Percentiles rank a stretch among this genome's conserved stretches.
Evolutionary conservation across 352 stramenopile genomes (phyloP).

Genomic region (Phytophthora constricta): DNA sequence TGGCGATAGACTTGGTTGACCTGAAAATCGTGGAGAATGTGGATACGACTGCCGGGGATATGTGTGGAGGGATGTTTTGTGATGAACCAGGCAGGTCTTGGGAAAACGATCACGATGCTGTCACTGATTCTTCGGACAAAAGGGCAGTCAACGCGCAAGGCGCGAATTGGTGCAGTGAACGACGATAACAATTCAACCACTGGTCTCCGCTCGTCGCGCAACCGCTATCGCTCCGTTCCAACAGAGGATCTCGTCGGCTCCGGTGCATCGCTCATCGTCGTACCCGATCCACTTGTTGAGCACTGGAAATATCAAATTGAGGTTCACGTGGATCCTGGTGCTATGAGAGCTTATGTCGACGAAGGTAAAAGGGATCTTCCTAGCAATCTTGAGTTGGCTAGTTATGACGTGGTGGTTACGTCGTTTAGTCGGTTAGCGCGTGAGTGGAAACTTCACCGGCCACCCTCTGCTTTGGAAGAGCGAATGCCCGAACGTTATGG

Average conservation of each 20-base stretch:
- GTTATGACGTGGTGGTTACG: slow-evolving; percentile 71
- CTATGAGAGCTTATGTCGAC: slow-evolving; percentile 47
- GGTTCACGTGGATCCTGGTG: slow-evolving; percentile 37
- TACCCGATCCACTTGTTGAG: slow-evolving; percentile 64
- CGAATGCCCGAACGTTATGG: slow-evolving; percentile 63
- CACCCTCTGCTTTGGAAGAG: slow-evolving; percentile 53
- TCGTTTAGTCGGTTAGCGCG: slow-evolving; percentile 58
- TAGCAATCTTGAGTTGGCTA: slow-evolving; percentile 38
- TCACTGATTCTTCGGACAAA: slow-evolving; percentile 72
- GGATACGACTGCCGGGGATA: slow-evolving; percentile 34
- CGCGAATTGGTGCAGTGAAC: background rate
- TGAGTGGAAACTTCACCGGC: slow-evolving; percentile 65
- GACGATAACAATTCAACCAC: background rate
- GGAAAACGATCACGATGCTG: slow-evolving; percentile 83
- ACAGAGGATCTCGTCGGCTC: slow-evolving; percentile 42
- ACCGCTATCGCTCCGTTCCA: slow-evolving; percentile 38
- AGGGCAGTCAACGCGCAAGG: slow-evolving; percentile 32
- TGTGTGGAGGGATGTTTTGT: slow-evolving; percentile 70
- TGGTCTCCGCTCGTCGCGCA: slow-evolving; percentile 34
- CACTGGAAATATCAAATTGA: slow-evolving; percentile 78
- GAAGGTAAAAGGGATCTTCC: slow-evolving; percentile 37
- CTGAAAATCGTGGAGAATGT: slow-evolving; percentile 29
- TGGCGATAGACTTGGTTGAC: slow-evolving; percentile 55
- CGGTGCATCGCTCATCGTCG: slow-evolving; percentile 60
- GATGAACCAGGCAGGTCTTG: slow-evolving; percentile 71